Conservation (phyloP, 108 stramenopile genomes). For the Mediolabrus comicus region DNA sequence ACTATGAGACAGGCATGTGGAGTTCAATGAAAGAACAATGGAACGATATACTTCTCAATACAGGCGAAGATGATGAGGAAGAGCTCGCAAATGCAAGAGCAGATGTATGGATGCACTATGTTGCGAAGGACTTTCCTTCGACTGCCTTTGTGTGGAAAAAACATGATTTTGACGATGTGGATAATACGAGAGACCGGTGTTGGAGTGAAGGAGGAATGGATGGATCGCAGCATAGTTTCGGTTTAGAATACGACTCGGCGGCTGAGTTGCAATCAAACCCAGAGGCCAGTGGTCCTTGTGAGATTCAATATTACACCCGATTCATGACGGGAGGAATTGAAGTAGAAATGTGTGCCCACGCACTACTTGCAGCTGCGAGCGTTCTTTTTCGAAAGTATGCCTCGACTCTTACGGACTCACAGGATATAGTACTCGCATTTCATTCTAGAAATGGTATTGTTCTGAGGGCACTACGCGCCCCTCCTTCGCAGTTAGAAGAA, state of each 20-base stretch:
- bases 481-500: slow-evolving; percentile 6
- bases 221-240: neutral
- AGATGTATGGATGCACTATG: slow-evolving; percentile 79
- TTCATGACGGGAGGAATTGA: slow-evolving; percentile 69
- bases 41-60: slow-evolving; percentile 1
- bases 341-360: slow-evolving; percentile 93
- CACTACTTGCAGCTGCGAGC: slow-evolving; percentile 75
- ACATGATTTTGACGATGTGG: neutral
- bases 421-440: slow-evolving; percentile 26
- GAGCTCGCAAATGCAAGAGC: slow-evolving; percentile 1
- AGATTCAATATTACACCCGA: slow-evolving; percentile 57
- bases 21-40: neutral
- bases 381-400: slow-evolving; percentile 56
- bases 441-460: slow-evolving; percentile 15
- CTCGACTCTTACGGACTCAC: slow-evolving; percentile 38
- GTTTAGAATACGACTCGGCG: neutral
- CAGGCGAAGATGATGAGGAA: slow-evolving; percentile 6
- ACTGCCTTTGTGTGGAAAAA: slow-evolving; percentile 90
- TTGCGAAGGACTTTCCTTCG: slow-evolving; percentile 89
- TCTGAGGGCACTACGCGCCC: slow-evolving; percentile 6
- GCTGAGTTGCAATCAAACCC: slow-evolving; percentile 2
- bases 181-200: neutral
- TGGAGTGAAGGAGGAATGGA: neutral
- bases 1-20: neutral
- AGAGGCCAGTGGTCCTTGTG: neutral